Conservation (phyloP, 192 early-diverging fungal genomes). For the Podila horticola region DNA sequence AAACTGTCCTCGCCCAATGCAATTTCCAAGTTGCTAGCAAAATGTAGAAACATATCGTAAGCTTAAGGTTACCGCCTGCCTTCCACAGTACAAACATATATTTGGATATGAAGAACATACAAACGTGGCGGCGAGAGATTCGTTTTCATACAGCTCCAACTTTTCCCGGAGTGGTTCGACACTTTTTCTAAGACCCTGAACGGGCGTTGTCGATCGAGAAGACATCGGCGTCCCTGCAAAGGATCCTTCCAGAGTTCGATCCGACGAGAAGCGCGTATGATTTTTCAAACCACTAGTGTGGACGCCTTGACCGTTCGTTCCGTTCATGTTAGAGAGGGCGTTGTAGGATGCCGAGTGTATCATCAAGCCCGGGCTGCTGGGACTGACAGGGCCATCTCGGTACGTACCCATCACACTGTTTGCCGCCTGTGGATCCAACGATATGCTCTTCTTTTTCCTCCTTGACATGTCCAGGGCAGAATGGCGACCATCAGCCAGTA, state of each 20-base stretch:
- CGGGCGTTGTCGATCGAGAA: slow-evolving; percentile 37
- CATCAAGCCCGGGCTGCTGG: slow-evolving; percentile 26
- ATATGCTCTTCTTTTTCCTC: slow-evolving; percentile 49
- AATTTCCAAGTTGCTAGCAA: slow-evolving; percentile 76
- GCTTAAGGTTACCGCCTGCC: too few species aligned
- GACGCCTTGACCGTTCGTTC: background rate
- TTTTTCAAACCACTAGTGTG: slow-evolving; percentile 17
- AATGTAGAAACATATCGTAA: too few species aligned
- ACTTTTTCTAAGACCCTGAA: slow-evolving; percentile 30
- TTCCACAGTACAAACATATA: background rate
- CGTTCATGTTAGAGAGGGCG: slow-evolving; percentile 25
- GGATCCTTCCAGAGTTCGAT: slow-evolving; percentile 23
- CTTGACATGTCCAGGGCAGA: slow-evolving; percentile 23
- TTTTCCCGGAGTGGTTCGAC: slow-evolving; percentile 28
- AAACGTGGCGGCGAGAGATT: slow-evolving; percentile 55
- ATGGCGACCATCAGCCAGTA: background rate
- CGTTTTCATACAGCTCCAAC: slow-evolving; percentile 48
- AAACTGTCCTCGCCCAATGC: slow-evolving; percentile 92
- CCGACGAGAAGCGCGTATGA: slow-evolving; percentile 25
- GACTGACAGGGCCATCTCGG: slow-evolving; percentile 17
- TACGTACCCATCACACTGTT: slow-evolving; percentile 36
- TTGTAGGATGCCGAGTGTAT: slow-evolving; percentile 30
- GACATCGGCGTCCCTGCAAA: slow-evolving; percentile 9
- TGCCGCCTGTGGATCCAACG: slow-evolving; percentile 39
- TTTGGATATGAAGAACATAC: slow-evolving; percentile 40